Base-by-base conservation (phyloP, 768 basidiomycete species). In the Ramaria sp. region DNA sequence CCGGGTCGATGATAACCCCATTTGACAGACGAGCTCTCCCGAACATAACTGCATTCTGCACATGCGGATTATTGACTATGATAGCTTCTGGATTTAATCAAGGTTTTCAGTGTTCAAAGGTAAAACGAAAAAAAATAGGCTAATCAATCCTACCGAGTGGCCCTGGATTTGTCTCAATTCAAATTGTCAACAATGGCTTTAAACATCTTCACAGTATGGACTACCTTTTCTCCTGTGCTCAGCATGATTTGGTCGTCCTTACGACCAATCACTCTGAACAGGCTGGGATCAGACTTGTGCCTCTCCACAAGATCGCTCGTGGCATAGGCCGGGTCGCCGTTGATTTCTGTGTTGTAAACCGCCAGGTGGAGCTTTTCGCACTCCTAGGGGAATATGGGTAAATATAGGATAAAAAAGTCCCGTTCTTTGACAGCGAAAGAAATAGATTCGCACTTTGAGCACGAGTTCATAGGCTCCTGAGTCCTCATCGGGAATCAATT, bases 181-280 rank as follows among this genome's bases (percentile, higher is more conserved):
- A 39, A 16, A 12, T 32, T 34, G 37, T 47, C 16, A 22, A 7
- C 12, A 27, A 39, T 27, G 8, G n/a, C 18, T 32, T 54, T 20
- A 28, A 3, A 15, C 10, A n/a, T 7, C 18, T 13, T 39, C 10
- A 38, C 6, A 41, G n/a, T 25, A 8, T 20, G 15, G 22, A 8
- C 41, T n/a, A 73, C 63, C 59, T 75, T 75, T 59, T 75, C 73
- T 9, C 73, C 73, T 0, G 68, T 74, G 5, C 69, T 66, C 15
- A 75, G 66, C 36, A 75, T 71, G 13, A 75, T 56, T 22, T 74
- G 64, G 48, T 74, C 71, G 50, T 74, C 72, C 3, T 66, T 64
- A 13, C 72, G 67, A 3, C 71, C 71, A 28, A 69, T 60, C 28
- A 74, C 68, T n/a, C 61, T 63, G 58, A 66, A 67, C 43, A 72